Evolutionary conservation across 129 eudicot species (phyloP), one percentile per base, ranked within the genome.

Genomic region (Sambucus nigra): DNA sequence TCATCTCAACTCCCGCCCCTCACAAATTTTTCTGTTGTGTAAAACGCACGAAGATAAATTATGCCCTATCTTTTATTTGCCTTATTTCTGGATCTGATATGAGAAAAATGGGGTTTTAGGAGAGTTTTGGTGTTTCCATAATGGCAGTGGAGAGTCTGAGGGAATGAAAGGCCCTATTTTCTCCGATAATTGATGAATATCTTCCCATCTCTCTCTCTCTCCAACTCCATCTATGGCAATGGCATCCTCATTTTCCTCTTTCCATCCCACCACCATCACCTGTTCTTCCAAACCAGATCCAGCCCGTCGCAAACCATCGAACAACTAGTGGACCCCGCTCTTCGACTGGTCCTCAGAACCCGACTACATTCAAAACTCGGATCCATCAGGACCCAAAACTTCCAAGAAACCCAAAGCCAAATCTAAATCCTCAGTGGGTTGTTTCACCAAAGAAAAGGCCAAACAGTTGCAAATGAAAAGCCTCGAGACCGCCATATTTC

Each of bases 391-490:
- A 14, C 19, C 61, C n/a, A 63, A 52, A 57, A 31, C 38, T 31
- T 67, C 27, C 7, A 57, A 44, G 51, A 35, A 50, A 20, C 22
- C 22, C 58, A 48, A n/a, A n/a, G n/a, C n/a, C n/a, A n/a, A 40
- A 7, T 59, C 75, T 15, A 53, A 59, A 61, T 66, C 71, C 18
- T 50, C 66, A 35, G 67, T 39, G 6, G 95, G 95, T 14, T 61
- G 81, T 52, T 79, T 79, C 42, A 79, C 78, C 24, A 78, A 79
- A 56, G 86, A 79, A 40, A 79, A 79, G 39, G 86, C 86, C 14
- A 74, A 64, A 18, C 66, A 66, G 63, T 27, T 79, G 57, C 65
- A 81, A 35, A 57, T 74, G 69, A 79, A 74, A 75, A 70, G 75
- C 0, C 50, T 16, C 2, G 86, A 70, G 25, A 61, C 19, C 25